Base-by-base conservation (phyloP, 2,329 filamentous ascomycete species). In the Phaeophleospora eucalypticola region DNA sequence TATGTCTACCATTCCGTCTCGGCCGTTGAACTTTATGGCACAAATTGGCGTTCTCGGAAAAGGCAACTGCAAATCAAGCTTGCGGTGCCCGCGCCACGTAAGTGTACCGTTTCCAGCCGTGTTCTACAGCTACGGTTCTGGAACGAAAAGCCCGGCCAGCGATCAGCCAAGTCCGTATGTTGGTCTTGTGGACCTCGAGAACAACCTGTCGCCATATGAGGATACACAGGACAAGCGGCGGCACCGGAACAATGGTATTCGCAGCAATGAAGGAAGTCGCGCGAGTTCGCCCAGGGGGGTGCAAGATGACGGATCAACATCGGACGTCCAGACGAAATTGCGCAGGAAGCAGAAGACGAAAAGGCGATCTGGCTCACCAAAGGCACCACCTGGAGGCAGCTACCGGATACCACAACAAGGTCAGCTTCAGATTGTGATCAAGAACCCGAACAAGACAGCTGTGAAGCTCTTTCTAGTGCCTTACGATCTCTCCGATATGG, bases 401-500 rank as follows among this genome's bases (percentile, higher is more conserved):
- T 98, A 97, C 66, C 84, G 93, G 36, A 95, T 98, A 43, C 93
- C 93, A 0, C 84, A 93, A 62, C 86, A 90, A 66, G 93, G 93
- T 0, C 93, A 97, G 67, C 75, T 98, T 12, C 93, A 98, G 61
- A 95, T 98, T 54, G 85, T 98, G 52, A 88, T 98, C 65, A 97
- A 97, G 66, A 98, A 97, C 60, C 91, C 90, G 14, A 95, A 97
- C 71, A 97, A 97, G 65, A 97, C 93, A 3, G 93, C 93, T 1
- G 91, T 97, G 45, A 97, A 98, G 67, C 75, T 98, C 0, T 97
- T 97, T 58, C 76, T 97, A 18, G 82, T 98, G 2, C 93, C 91
- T 0, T 98, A 97, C 59, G 89, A 97, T 64, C 74, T 98, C 1
- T 78, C 82, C 1, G 91, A 89, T 42, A 98, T 98, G 91, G 86